Evolutionary conservation across 1,284 basidiomycete species (phyloP).

Genomic region (Tilletia setariae): DNA sequence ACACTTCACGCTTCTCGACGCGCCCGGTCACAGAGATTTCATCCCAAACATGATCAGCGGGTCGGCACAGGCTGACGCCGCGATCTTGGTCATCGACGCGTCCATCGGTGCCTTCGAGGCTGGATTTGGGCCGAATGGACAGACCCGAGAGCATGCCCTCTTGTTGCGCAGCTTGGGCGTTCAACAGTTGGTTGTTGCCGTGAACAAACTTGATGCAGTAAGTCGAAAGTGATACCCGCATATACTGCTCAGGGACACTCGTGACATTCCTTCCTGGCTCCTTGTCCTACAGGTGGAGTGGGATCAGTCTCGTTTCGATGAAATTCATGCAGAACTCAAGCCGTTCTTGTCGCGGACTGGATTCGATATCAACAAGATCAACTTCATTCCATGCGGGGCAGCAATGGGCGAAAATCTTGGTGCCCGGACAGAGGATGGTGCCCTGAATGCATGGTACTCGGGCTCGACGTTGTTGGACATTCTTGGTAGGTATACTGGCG

Average conservation of each 20-base stretch:
- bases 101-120: slow-evolving; percentile 88
- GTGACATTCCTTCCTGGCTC: not conserved
- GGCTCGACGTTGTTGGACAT: slow-evolving; percentile 81
- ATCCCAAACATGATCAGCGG: slow-evolving; percentile 99
- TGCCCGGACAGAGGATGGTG: slow-evolving; percentile 58
- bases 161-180: slow-evolving; percentile 93
- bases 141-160: slow-evolving; percentile 93
- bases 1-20: slow-evolving; percentile 86
- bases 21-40: slow-evolving; percentile 94
- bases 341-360: slow-evolving; percentile 84
- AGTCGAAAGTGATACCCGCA: not conserved
- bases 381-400: slow-evolving; percentile 84
- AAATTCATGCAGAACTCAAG: slow-evolving; percentile 71
- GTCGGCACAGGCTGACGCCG: slow-evolving; percentile 92
- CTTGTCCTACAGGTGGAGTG: slow-evolving; percentile 57
- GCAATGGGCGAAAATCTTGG: slow-evolving; percentile 85
- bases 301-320: slow-evolving; percentile 76
- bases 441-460: slow-evolving; percentile 72
- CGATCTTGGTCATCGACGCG: slow-evolving; percentile 90
- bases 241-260: not conserved
- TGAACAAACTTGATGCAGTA: slow-evolving; percentile 82
- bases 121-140: slow-evolving; percentile 87
- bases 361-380: slow-evolving; percentile 73
- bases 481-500: slow-evolving; percentile 58
- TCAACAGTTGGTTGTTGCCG: slow-evolving; percentile 81